These are phyloP conservation scores for Isatis lusitanica DNA, from an alignment of 441 rosid species.

Conservation along the genomic window DNA sequence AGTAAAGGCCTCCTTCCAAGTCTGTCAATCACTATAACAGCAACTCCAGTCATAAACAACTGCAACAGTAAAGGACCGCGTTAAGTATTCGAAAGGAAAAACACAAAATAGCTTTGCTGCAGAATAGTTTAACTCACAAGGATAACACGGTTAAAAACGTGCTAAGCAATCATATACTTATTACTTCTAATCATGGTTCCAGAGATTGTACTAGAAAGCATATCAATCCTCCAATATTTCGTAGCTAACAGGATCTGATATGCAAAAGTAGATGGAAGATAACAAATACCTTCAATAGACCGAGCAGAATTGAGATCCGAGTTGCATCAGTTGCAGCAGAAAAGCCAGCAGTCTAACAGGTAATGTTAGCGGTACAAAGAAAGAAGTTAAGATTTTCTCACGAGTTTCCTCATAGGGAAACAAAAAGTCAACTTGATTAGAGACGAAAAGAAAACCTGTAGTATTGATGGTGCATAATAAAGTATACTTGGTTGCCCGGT, in stretches of 20 bases:
- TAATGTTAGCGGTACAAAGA: slow-evolving; percentile 31
- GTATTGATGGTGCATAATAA: slow-evolving; percentile 89
- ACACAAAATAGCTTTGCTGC: not conserved
- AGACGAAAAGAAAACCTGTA: slow-evolving; percentile 56
- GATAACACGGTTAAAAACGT: not conserved
- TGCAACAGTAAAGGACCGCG: slow-evolving; percentile 36
- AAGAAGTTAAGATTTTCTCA: slow-evolving; percentile 15
- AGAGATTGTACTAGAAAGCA: not conserved
- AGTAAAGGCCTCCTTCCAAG: slow-evolving; percentile 96
- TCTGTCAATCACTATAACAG: slow-evolving; percentile 84
- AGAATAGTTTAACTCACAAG: not conserved
- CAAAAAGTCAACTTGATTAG: slow-evolving; percentile 8
- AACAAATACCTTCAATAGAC: slow-evolving; percentile 69
- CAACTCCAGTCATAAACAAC: slow-evolving; percentile 90
- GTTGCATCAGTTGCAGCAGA: slow-evolving; percentile 97
- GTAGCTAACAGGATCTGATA: not conserved
- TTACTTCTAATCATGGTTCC: not conserved
- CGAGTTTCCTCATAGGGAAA: slow-evolving; percentile 8
- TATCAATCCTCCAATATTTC: not conserved
- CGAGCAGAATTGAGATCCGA: slow-evolving; percentile 87
- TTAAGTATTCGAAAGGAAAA: slow-evolving; percentile 17
- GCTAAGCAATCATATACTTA: not conserved
- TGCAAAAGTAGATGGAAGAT: slow-evolving; percentile 16
- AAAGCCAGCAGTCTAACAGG: slow-evolving; percentile 88
- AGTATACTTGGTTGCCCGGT: slow-evolving; percentile 99